Conservation (phyloP, 306 rosid species). For the Abrus pulchellus region DNA sequence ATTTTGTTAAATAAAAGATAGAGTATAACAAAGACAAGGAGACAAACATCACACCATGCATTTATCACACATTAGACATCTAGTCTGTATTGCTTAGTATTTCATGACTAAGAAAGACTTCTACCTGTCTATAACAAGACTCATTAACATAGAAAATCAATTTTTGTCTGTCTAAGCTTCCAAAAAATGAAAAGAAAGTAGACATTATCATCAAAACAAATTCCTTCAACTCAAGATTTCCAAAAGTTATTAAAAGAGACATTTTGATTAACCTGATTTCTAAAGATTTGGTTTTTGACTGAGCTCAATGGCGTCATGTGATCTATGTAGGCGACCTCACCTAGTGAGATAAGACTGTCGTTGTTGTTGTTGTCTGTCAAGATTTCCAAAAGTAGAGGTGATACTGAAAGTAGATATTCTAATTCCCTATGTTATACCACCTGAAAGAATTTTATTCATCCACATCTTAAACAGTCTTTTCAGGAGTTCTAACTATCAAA, state of each 20-base stretch:
- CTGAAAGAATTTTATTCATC: constrained; percentile 32
- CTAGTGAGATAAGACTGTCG: too few species aligned
- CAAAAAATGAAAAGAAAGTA: constrained; percentile 30
- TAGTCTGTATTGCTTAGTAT: background rate
- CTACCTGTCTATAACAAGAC: constrained; percentile 23
- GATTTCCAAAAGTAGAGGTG: constrained; percentile 32
- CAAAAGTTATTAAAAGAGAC: background rate
- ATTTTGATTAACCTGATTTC: too few species aligned
- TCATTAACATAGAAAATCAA: background rate
- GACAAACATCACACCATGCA: background rate
- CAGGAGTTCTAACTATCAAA: background rate
- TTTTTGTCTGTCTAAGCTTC: constrained; percentile 10
- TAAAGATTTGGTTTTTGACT: too few species aligned
- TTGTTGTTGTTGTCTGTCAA: too few species aligned
- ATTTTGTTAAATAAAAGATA: constrained; percentile 22
- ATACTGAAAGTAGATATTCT: constrained; percentile 26
- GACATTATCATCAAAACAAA: background rate
- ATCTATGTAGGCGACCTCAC: too few species aligned
- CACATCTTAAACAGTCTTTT: constrained; percentile 7
- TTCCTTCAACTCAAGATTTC: constrained; percentile 25
- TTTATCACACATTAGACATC: background rate
- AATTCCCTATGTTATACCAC: constrained; percentile 36
- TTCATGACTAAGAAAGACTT: constrained; percentile 32
- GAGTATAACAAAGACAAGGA: constrained; percentile 19
- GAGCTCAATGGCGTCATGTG: too few species aligned